phyloP scores from a whole-genome alignment of 2,329 filamentous ascomycete species.

The Penicillium sp. region DNA sequence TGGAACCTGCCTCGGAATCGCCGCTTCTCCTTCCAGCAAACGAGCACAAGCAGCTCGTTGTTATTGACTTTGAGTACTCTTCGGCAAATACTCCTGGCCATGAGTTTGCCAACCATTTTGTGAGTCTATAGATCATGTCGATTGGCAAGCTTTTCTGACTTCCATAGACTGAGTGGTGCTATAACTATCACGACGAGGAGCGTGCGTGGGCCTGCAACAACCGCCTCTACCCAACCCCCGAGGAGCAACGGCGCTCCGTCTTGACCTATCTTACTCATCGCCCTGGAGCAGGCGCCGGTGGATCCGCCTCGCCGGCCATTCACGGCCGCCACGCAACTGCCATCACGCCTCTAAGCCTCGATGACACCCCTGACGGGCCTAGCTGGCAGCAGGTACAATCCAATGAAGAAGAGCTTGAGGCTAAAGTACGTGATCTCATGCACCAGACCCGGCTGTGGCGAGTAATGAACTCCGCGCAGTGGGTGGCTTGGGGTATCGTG shows the following conservation, averaged over 20 bases:
- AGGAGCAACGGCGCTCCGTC: slow-evolving; percentile 83
- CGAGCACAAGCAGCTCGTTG: slow-evolving; percentile 90
- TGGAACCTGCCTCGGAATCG: slow-evolving; percentile 68
- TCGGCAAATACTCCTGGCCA: slow-evolving; percentile 81
- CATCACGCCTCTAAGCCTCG: slow-evolving; percentile 72
- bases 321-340: slow-evolving; percentile 52
- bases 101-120: slow-evolving; percentile 97
- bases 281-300: slow-evolving; percentile 48
- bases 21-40: slow-evolving; percentile 86
- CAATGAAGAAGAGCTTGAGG: slow-evolving; percentile 63
- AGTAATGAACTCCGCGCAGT: slow-evolving; percentile 80
- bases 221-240: slow-evolving; percentile 68
- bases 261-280: slow-evolving; percentile 82
- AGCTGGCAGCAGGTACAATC: slow-evolving; percentile 61
- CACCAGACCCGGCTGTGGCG: slow-evolving; percentile 83
- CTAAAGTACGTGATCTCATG: slow-evolving; percentile 67
- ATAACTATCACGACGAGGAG: slow-evolving; percentile 83
- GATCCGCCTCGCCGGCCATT: slow-evolving; percentile 41
- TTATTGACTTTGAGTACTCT: slow-evolving; percentile 98
- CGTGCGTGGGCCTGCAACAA: slow-evolving; percentile 67
- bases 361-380: slow-evolving; percentile 58
- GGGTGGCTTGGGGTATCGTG: slow-evolving; percentile 95
- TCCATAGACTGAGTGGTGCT: slow-evolving; percentile 79
- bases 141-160: slow-evolving; percentile 11
- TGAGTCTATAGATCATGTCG: slow-evolving; percentile 36